Percentiles rank a stretch among this genome's conserved stretches.
These are phyloP conservation scores for Monilinia fructicola DNA, from an alignment of 2,329 filamentous ascomycete species.

Conservation along the genomic window DNA sequence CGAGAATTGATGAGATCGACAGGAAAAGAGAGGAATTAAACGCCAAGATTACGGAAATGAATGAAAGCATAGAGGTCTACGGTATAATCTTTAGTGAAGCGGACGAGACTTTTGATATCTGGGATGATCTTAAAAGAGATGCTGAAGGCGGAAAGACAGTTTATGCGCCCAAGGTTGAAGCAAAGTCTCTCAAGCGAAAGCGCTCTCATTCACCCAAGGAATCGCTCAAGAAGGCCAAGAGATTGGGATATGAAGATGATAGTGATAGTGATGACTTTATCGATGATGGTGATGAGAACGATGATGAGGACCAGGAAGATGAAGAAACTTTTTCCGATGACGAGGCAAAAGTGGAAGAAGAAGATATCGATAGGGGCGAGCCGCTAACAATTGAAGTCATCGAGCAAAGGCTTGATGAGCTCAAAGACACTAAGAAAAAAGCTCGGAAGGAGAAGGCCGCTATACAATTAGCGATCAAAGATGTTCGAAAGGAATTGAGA, in stretches of 20 bases:
- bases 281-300: slow-evolving; percentile 39
- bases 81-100: slow-evolving; percentile 41
- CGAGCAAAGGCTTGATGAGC: slow-evolving; percentile 45
- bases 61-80: slow-evolving; percentile 42
- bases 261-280: slow-evolving; percentile 32
- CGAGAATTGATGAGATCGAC: slow-evolving; percentile 34
- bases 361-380: slow-evolving; percentile 29
- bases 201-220: slow-evolving; percentile 29
- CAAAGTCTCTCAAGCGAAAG: slow-evolving; percentile 47
- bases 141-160: slow-evolving; percentile 46
- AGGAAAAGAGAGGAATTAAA: slow-evolving; percentile 29
- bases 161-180: slow-evolving; percentile 39
- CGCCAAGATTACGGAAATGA: slow-evolving; percentile 33
- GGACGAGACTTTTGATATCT: slow-evolving; percentile 48
- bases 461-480: slow-evolving; percentile 42
- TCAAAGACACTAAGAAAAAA: slow-evolving; percentile 46
- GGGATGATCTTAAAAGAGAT: slow-evolving; percentile 45
- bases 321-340: slow-evolving; percentile 32
- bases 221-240: slow-evolving; percentile 32
- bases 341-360: slow-evolving; percentile 25
- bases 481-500: slow-evolving; percentile 43
- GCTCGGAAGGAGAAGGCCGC: slow-evolving; percentile 40
- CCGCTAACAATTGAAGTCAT: slow-evolving; percentile 46
- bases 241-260: slow-evolving; percentile 18
- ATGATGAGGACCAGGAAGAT: slow-evolving; percentile 36